Base-by-base conservation (phyloP, 2,329 filamentous ascomycete genomes). In the Hypoxylon sp. region DNA sequence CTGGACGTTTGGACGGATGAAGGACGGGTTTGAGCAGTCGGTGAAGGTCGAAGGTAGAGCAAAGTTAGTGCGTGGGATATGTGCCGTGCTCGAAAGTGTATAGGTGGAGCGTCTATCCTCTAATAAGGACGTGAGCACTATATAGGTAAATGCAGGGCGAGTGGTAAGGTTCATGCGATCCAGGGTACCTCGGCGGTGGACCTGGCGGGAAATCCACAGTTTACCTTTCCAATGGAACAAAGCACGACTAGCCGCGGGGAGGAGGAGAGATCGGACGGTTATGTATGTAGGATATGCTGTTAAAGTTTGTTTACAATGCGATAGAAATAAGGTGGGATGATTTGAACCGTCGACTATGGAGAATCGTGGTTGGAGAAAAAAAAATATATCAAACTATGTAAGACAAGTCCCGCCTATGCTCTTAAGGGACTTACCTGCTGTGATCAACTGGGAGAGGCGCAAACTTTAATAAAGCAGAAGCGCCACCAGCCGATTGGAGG, bases 401-500 rank as follows among this genome's bases (percentile, higher is more conserved):
- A 67, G 67, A 69, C 66, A 68, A 63, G 32, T 60, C 60, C 60
- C 59, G 46, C 63, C 50, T 45, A 64, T 57, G 28, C 56, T 67
- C 51, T 69, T 67, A 63, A 67, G 63, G 67, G 60, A 64, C 56
- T 58, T 36, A 6, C 38, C 66, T 68, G 66, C 59, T 65, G 63
- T 68, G 67, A 57, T 69, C 63, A 65, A 69, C 67, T 68, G 67
- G 60, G 53, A 70, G 70, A 74, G 70, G 69, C 63, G 61, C 63
- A 72, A 72, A 70, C 67, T 67, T 66, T 69, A 71, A 64, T 70
- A 65, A 70, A 69, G 56, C 56, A 68, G 48, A 65, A 63, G 68
- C 67, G 66, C 63, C 65, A 71, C 65, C 68, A 72, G 61, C 68
- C 70, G 63, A 71, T 72, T 72, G 65, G 70, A 72, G 68, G 67